Evolutionary conservation across 345 rosid species (phyloP), one percentile per base, ranked within the genome.

Genomic region (Eutrema yunnanense): DNA sequence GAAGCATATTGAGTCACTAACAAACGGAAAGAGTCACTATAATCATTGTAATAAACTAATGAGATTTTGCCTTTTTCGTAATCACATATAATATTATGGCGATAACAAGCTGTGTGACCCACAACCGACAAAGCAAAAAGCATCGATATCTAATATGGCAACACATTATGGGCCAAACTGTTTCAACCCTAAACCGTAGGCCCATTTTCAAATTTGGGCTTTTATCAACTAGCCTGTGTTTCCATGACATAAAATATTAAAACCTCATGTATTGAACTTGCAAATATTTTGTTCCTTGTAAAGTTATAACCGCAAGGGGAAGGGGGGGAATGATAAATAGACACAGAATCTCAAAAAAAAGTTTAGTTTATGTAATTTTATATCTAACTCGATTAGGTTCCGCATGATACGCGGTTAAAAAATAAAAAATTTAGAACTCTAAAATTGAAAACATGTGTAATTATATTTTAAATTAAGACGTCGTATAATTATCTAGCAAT

Each of bases 1-100:
- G 53, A 71, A 61, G 43, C 26, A 52, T 71, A 11, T 40, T 38
- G 59, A 60, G 62, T 59, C 42, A 27, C 62, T 56, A 19, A 44
- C 46, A 56, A 68, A 30, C n/a, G 7, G 2, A 55, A 52, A 13
- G 11, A 65, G 52, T 22, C 56, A 16, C 13, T 37, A 26, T 12
- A 50, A 37, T 37, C 48, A 27, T 40, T 6, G 50, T 26, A 42
- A 4, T 42, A 65, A 49, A 22, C 36, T 49, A 34, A 8, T 6
- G 26, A 32, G 34, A 6, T 8, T 8, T n/a, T 26, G 0, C 12
- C 11, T 5, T 26, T 37, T 14, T 27, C 36, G 3, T 38, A 38
- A 38, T 69, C 7, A 34, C 57, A 53, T 16, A 12, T 30, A 30
- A 54, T 19, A 19, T 19, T 19, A 19, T 6, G 59, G 8, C 22